phyloP scores from a whole-genome alignment of 495 filamentous ascomycete genomes.

The Podospora conica region DNA sequence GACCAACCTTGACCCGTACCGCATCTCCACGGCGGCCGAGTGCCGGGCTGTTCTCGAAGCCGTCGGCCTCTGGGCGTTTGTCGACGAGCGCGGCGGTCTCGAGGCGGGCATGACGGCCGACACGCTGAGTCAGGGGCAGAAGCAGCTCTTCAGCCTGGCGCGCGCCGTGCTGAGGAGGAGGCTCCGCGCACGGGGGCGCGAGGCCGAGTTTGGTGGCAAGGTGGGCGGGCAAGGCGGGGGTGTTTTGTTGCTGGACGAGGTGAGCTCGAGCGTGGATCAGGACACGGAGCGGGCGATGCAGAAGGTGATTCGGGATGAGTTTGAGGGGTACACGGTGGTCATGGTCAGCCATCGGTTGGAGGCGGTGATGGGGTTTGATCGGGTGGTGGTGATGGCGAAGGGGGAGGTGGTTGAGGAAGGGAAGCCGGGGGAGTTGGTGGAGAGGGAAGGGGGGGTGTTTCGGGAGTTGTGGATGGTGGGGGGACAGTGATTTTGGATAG shows the following conservation, averaged over 20 bases:
- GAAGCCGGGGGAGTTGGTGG: conserved; percentile 26
- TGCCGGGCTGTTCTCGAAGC: conserved; percentile 43
- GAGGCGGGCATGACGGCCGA: conserved; percentile 45
- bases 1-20: conserved; percentile 41
- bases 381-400: conserved; percentile 40
- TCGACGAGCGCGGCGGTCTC: conserved; percentile 48
- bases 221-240: conserved; percentile 23
- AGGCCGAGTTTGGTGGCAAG: conserved; percentile 15
- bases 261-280: conserved; percentile 39
- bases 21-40: conserved; percentile 28
- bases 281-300: conserved; percentile 43
- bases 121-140: conserved; percentile 55
- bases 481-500: conserved; percentile 3
- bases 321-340: conserved; percentile 42
- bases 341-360: conserved; percentile 44
- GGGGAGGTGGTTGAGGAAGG: conserved; percentile 40
- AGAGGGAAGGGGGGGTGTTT: conserved; percentile 30
- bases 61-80: conserved; percentile 43
- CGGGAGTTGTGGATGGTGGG: conserved; percentile 29
- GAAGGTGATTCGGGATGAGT: conserved; percentile 38
- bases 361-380: conserved; percentile 43
- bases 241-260: conserved; percentile 36
- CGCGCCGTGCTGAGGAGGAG: conserved; percentile 48
- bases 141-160: conserved; percentile 60
- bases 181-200: conserved; percentile 12